Evolutionary conservation across 768 basidiomycete species (phyloP), one percentile per base, ranked within the genome.

Genomic region (Nidularia pulvinata): DNA sequence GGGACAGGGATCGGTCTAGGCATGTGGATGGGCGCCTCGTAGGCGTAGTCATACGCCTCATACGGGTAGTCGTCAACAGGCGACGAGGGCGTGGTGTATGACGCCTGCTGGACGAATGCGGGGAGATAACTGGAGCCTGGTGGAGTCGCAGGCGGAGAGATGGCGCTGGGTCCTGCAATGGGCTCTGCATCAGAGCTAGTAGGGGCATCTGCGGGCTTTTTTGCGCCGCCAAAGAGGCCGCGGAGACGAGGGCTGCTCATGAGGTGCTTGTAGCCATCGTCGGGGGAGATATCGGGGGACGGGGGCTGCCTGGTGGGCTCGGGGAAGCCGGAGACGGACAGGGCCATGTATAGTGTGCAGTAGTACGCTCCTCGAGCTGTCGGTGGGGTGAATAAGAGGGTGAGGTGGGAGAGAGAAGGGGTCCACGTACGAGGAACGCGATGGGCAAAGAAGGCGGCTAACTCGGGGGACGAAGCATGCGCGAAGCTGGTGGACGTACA

Each of bases 321-420:
- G 54, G 71, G 71, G 59, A 72, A 72, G 6, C 65, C 69, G 34
- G 71, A 72, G 33, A 72, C 71, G 5, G 71, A 71, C 50, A 72
- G 55, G 19, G 65, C 67, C 69, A 72, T 72, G 4, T 30, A 9
- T 49, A 11, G 33, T 33, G 25, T 33, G 22, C 48, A 13, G 34
- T 49, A 30, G 25, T 30, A 4, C 25, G 25, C 25, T 30, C 25
- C 25, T 30, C 25, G 25, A 30, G 25, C 25, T 30, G 25, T 47
- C 46, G 11, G 46, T 1, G 13, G 13, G 39, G 5, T 42, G 16
- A 13, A 42, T 42, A 13, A 11, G 16, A 42, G 13, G 16, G 2
- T 42, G 39, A 13, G 3, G 39, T 13, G 39, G 39, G 39, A 42
- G 39, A 42, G 16, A 42, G 39, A 42, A 19, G 39, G 39, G 16